Base-by-base conservation (phyloP, 371 early-diverging fungal genomes). In the Mucor circinelloides region DNA sequence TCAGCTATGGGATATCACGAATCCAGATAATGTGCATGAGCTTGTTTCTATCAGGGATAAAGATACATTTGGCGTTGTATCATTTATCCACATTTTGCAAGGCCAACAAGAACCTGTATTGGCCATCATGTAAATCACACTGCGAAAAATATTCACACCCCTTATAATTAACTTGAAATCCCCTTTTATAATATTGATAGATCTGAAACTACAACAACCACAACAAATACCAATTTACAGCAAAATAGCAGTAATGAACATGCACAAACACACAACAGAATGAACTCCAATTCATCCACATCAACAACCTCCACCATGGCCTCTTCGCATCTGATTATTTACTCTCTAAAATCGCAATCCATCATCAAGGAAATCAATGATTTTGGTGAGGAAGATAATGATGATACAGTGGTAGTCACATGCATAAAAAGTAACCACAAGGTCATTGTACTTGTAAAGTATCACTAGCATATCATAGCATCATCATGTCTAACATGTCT, bases 1-100 rank as follows among this genome's bases (percentile, higher is more conserved):
- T 71, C 95, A 94, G 65, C 78, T 94, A 12, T 94, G 95, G 95
- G 83, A 91, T 64, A 79, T 92, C 12, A 80, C 88, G 6, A 84
- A 90, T 61, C 80, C 85, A 9, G 89, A 91, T 66, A 88, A 90
- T 68, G 85, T 91, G 31, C 87, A 84, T 60, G 94, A 94, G 74
- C 72, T 93, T 15, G 74, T 75, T 15, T 91, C 91, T n/a, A 73
- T 91, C 19, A 85, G 90, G 34, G 75, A 82, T 58, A 79, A 81
- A 46, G 76, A 82, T 17, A 38, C 68, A 2, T 72, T 82, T 48
- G 86, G 78, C 31, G 73, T 80, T n/a, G 84, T 88, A 10, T 71
- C 82, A 1, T 78, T 71, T 60, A 59, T 89, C 13, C 87, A 89
- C 72, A 73, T 84, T 10, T 17, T 79, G 9, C 63, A 68, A 27